phyloP scores from a whole-genome alignment of 768 basidiomycete genomes.

The Rickenella mellea region DNA sequence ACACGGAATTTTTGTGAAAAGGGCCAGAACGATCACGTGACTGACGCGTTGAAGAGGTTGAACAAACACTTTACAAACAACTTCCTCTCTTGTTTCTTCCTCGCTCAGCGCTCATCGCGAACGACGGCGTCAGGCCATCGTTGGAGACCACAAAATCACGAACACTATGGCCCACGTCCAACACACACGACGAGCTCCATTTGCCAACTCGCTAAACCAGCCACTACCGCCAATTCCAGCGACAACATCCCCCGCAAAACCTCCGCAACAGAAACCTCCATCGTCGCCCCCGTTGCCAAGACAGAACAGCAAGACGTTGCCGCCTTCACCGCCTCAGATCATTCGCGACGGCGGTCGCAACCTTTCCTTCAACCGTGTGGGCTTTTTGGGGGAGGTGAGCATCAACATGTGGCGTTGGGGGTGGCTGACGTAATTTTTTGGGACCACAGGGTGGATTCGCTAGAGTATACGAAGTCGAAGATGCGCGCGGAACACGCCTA shows the following conservation, averaged over 20 bases:
- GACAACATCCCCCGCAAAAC: conserved; percentile 22
- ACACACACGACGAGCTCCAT: not conserved
- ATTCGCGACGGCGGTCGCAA: conserved; percentile 56
- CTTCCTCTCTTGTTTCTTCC: no score
- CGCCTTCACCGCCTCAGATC: conserved; percentile 71
- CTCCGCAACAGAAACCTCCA: conserved; percentile 23
- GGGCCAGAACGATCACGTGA: no score
- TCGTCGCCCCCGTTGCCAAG: conserved; percentile 63
- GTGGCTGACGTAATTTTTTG: not conserved
- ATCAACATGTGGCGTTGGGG: not conserved
- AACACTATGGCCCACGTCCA: no score
- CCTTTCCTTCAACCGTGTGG: conserved; percentile 58
- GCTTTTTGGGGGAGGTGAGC: conserved; percentile 84
- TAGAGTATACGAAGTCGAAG: conserved; percentile 90
- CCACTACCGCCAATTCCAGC: not conserved
- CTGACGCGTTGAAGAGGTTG: no score
- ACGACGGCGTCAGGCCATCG: conserved; percentile 2
- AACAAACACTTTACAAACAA: no score
- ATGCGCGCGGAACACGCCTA: conserved; percentile 47
- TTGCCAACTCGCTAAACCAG: not conserved
- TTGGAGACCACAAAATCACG: no score
- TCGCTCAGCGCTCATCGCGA: not conserved
- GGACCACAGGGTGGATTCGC: conserved; percentile 80
- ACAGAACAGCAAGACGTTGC: conserved; percentile 75
- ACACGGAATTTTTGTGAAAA: no score